Evolutionary conservation across 768 basidiomycete species (phyloP).

Genomic region (Tricholoma terreum): DNA sequence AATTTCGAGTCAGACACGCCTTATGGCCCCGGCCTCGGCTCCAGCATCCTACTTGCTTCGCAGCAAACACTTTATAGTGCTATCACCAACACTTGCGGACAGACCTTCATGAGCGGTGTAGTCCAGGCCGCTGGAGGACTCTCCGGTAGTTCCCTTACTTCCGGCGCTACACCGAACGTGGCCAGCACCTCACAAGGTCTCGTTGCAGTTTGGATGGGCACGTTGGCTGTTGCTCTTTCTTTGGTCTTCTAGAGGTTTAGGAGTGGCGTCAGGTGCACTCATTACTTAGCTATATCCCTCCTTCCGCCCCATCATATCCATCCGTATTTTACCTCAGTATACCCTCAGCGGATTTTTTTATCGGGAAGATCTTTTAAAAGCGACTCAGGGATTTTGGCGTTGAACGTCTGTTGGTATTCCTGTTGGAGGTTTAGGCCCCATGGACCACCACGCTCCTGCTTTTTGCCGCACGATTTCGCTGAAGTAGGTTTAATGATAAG

Average conservation of each 20-base stretch:
- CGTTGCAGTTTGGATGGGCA: conserved; percentile 14
- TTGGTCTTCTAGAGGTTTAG: conserved; percentile 14
- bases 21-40: conserved; percentile 71
- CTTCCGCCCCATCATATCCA: conserved; percentile 8
- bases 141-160: conserved; percentile 32
- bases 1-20: conserved; percentile 65
- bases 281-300: conserved; percentile 4
- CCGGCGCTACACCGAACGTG: conserved; percentile 22
- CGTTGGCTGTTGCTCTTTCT: conserved; percentile 14
- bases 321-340: conserved; percentile 20
- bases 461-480: too few relatives aligned
- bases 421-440: not conserved
- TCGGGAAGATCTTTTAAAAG: conserved; percentile 15
- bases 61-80: conserved; percentile 66
- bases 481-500: too few relatives aligned
- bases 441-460: too few relatives aligned
- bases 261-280: conserved; percentile 9
- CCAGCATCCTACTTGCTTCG: conserved; percentile 60
- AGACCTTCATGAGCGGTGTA: conserved; percentile 63
- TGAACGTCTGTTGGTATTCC: conserved; percentile 1
- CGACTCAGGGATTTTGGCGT: conserved; percentile 1
- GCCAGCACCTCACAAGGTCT: conserved; percentile 23
- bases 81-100: conserved; percentile 63
- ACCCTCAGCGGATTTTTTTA: conserved; percentile 17
- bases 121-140: conserved; percentile 68